Base-by-base conservation (phyloP, 1,284 basidiomycete species). In the Tetrapyrgos nigripes region DNA sequence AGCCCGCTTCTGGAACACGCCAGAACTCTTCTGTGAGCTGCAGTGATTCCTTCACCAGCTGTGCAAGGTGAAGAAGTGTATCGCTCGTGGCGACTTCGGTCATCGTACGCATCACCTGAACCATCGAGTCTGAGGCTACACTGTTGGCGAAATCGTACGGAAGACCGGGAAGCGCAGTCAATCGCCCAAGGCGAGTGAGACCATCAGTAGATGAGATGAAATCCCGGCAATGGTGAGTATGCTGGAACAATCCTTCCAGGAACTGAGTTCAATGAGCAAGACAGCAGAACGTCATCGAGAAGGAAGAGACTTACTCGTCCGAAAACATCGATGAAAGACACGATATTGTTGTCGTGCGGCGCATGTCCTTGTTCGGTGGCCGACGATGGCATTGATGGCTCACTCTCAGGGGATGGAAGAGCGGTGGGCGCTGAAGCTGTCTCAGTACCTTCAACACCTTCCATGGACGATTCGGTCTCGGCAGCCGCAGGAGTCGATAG, bases 171-270 rank as follows among this genome's bases (percentile, higher is more conserved):
- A 97, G 79, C 31, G 86, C 84, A 52, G 94, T 92, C 27, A 98
- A 80, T 60, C 83, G 82, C 52, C 95, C 88, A 24, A 99, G 77
- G 56, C 84, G 83, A 44, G 88, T 82, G 17, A 98, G 80, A 13
- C 94, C 93, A 59, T 93, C 90, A 2, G 85, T 82, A 53, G 84
- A 83, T 19, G 80, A 76, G 63, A 98, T 86, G 72, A 99, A 98
- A 64, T 98, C 97, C 61, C 89, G 88, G 79, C 93, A 94, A 71
- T 98, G 94, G 31, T 87, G 88, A 33, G 82, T 88, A 69, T 93
- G 96, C 68, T 97, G 95, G 77, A 99, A 96, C 49, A 99, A 83
- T 9, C 96, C 96, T 70, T 97, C 94, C 56, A 98, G 81, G 69
- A 97, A 94, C 92, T 96, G 66, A 58, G 4, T 33, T 29, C 56